Conservation (phyloP, 2,329 filamentous ascomycete species). For the Colletotrichum orbiculare region DNA sequence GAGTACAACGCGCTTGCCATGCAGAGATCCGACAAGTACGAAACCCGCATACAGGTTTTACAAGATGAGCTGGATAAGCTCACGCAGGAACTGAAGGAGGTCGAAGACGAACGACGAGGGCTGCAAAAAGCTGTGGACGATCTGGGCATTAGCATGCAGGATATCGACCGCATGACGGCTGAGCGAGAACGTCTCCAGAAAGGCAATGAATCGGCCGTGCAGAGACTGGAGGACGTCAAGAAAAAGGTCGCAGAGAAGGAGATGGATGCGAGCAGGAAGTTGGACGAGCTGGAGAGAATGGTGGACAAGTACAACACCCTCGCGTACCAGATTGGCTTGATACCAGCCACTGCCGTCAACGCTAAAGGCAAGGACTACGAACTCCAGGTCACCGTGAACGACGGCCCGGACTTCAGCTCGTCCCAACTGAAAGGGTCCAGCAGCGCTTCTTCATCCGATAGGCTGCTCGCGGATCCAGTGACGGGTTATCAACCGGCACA, state of each 20-base stretch:
- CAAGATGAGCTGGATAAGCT: constrained; percentile 88
- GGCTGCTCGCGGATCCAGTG: constrained; percentile 82
- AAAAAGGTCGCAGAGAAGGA: constrained; percentile 87
- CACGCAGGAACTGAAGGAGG: constrained; percentile 77
- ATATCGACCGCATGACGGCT: constrained; percentile 98
- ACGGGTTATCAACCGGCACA: constrained; percentile 92
- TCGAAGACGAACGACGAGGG: constrained; percentile 82
- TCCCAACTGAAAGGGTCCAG: constrained; percentile 57
- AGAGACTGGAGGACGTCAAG: constrained; percentile 86
- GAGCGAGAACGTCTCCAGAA: constrained; percentile 95
- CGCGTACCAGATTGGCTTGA: constrained; percentile 92
- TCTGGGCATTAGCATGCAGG: constrained; percentile 94
- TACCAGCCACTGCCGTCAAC: constrained; percentile 85
- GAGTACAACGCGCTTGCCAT: constrained; percentile 90
- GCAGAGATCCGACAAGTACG: constrained; percentile 89
- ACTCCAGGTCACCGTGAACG: constrained; percentile 83
- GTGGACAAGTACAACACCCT: constrained; percentile 94
- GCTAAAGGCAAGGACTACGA: constrained; percentile 89
- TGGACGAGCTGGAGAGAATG: constrained; percentile 91
- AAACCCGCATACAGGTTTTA: constrained; percentile 81
- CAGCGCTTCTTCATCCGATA: constrained; percentile 70
- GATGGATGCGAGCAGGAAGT: constrained; percentile 82
- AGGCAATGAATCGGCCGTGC: constrained; percentile 80
- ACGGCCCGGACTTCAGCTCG: constrained; percentile 78
- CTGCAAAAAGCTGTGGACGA: constrained; percentile 90